A percentile compares a stretch with the other conserved stretches of the same genome.
phyloP scores from a whole-genome alignment of 176 grass and related monocot genomes.

The Zoysia pacifica region DNA sequence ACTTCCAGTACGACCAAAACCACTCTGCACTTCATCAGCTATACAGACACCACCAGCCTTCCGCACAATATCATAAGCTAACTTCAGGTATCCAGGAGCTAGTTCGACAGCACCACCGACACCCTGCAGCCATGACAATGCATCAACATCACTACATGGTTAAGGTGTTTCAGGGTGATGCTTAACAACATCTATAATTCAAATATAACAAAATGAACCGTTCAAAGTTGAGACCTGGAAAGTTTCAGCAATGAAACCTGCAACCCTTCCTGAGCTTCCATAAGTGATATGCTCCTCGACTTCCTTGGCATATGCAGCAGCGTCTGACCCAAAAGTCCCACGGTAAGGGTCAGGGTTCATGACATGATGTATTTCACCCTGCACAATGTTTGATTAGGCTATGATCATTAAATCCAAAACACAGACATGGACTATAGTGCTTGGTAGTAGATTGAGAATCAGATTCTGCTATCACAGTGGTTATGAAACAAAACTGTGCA shows the following conservation, averaged over 20 bases:
- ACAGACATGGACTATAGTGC: neutral
- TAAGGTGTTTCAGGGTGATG: neutral
- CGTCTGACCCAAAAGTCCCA: conserved; percentile 79
- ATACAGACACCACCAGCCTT: conserved; percentile 93
- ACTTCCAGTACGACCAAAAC: conserved; percentile 91
- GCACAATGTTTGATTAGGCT: conserved; percentile 18
- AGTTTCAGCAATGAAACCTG: conserved; percentile 97
- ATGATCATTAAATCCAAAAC: neutral
- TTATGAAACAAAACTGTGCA: neutral
- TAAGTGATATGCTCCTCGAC: conserved; percentile 82
- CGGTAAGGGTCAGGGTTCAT: conserved; percentile 94
- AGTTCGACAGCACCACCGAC: conserved; percentile 89
- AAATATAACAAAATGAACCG: neutral
- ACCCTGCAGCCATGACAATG: conserved; percentile 50
- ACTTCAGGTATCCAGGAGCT: conserved; percentile 91
- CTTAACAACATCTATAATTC: neutral
- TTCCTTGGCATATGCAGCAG: conserved; percentile 77
- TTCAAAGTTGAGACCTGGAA: conserved; percentile 72
- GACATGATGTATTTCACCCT: conserved; percentile 98
- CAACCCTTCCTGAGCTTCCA: conserved; percentile 85
- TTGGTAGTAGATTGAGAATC: neutral
- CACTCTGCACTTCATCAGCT: conserved; percentile 97
- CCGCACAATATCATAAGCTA: conserved; percentile 76
- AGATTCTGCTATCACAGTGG: neutral
- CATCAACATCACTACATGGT: conserved; percentile 21